Evolutionary conservation across 2,329 filamentous ascomycete species (phyloP), one percentile per base, ranked within the genome.

Genomic region (Trichoderma afroharzianum): DNA sequence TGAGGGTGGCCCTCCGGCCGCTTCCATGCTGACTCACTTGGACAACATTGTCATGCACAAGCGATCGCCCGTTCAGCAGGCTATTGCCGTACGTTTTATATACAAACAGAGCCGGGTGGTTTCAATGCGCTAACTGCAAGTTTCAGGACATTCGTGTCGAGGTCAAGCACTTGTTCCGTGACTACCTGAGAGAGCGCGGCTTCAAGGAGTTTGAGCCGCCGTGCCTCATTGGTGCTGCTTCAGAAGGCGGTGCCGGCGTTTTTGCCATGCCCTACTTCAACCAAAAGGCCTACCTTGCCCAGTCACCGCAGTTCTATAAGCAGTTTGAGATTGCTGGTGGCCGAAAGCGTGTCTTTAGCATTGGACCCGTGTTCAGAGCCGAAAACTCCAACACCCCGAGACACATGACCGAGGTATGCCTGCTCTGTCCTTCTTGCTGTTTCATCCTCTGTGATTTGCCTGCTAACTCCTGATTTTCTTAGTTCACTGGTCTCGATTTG

Each of bases 21-120:
- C 97, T 33, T 92, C 89, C 73, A 89, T 98, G 81, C 90, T 91
- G 78, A 97, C 94, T 1, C 91, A 95, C 76, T 88, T 98, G 64
- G 92, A 97, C 85, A 97, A 98, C 87, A 91, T 93, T 72, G 93
- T 93, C 67, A 92, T 99, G 84, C 95, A 98, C 84, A 92, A 98
- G 79, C 91, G 96, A 71, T 93, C 94, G 1, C 93, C 94, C 73
- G 92, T 97, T 73, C 97, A 96, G 83, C 93, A 97, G 80, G 94
- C 95, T 72, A 95, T 95, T 77, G 84, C 85, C 82, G 67, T 69
- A 85, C 77, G 89, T 91, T 78, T 91, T 78, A 6, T 33, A 91
- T 89, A 3, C 15, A 4, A 15, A 39, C 18, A 9, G 6, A 15
- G 5, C 1, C n/a, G 8, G 18, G 14, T 14, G n/a, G 33, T 14